Evolutionary conservation across 2,329 filamentous ascomycete species (phyloP).

Genomic region (Pseudocercospora fijiensis): DNA sequence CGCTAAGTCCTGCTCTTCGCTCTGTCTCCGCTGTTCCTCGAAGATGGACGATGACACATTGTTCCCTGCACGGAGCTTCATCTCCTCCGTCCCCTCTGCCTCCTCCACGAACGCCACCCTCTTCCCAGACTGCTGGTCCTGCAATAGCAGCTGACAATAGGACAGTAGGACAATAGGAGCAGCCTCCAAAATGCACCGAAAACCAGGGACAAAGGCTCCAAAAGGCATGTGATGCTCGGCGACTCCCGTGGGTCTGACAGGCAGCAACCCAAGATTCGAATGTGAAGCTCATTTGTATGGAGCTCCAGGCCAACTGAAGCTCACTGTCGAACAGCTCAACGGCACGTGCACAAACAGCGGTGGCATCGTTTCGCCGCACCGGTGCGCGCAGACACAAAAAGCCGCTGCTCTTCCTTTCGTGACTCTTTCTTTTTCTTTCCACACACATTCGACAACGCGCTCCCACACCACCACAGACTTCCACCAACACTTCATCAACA

Average conservation of each 20-base stretch:
- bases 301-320: neutral
- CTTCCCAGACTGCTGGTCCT: neutral
- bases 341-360: slow-evolving; percentile 4
- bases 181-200: neutral
- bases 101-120: neutral
- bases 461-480: neutral
- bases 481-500: slow-evolving; percentile 4
- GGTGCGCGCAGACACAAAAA: neutral
- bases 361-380: neutral
- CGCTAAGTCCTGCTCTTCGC: neutral
- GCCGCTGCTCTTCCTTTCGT: neutral
- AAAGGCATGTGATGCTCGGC: neutral
- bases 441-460: slow-evolving; percentile 3
- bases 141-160: neutral
- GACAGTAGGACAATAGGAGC: neutral
- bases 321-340: neutral
- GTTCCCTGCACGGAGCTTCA: neutral
- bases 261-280: neutral
- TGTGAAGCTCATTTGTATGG: slow-evolving; percentile 3
- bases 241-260: neutral
- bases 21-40: neutral
- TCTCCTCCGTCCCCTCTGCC: neutral
- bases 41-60: neutral
- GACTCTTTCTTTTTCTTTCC: slow-evolving; percentile 8
- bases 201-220: neutral